Evolutionary conservation across 257 asterid species (phyloP).

Genomic region (Nicotiana sylvestris): DNA sequence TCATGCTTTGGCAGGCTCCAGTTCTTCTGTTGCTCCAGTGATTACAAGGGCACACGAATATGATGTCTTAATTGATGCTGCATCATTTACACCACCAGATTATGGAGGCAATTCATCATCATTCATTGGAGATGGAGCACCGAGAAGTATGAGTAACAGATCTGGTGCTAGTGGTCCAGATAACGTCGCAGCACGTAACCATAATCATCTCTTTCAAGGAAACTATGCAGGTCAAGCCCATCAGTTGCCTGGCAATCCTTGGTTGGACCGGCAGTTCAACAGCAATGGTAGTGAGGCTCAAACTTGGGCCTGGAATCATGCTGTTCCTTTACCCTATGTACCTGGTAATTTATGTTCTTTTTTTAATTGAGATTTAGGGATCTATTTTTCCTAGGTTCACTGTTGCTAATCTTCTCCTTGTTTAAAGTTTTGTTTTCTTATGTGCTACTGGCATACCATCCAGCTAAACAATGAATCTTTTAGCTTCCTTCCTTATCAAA

Average conservation of each 20-base stretch:
- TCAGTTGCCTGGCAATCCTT: slow-evolving; percentile 62
- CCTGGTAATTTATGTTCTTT: slow-evolving; percentile 42
- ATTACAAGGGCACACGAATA: slow-evolving; percentile 37
- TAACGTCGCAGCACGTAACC: slow-evolving; percentile 33
- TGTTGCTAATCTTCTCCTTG: background rate
- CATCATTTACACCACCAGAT: slow-evolving; percentile 30
- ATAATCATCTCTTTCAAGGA: slow-evolving; percentile 49
- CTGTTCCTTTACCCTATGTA: slow-evolving; percentile 40
- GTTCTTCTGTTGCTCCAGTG: slow-evolving; percentile 49
- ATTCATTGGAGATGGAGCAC: slow-evolving; percentile 28
- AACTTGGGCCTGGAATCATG: slow-evolving; percentile 27
- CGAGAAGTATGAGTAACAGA: slow-evolving; percentile 41
- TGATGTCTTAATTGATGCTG: slow-evolving; percentile 32
- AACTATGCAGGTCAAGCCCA: slow-evolving; percentile 49
- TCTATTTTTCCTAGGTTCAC: background rate
- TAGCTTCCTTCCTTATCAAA: background rate
- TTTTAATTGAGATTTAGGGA: background rate
- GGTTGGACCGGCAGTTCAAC: slow-evolving; percentile 58
- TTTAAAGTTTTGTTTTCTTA: background rate
- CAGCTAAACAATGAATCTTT: slow-evolving; percentile 2
- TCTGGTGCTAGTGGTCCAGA: slow-evolving; percentile 42
- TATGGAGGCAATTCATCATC: slow-evolving; percentile 31
- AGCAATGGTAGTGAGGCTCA: slow-evolving; percentile 19
- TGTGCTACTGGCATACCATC: background rate
- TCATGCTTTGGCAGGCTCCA: slow-evolving; percentile 53